Conservation (phyloP, 2,329 filamentous ascomycete genomes). For the Lasiodiplodia sp. region DNA sequence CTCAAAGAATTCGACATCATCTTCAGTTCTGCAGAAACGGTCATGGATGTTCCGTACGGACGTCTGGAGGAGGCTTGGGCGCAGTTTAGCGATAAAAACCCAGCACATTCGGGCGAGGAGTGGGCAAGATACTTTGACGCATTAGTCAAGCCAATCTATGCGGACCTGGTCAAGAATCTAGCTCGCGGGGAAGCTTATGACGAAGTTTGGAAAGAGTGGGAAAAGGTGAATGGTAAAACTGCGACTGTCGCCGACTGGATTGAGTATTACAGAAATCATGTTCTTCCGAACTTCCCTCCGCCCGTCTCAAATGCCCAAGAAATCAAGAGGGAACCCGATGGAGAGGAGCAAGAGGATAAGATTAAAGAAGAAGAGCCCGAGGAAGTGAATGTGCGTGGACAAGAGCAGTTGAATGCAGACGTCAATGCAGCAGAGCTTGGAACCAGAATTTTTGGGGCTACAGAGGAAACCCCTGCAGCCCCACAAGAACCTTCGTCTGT, state of each 20-base stretch:
- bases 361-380: not conserved
- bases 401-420: not conserved
- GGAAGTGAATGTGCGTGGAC: not conserved
- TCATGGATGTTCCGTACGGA: not conserved
- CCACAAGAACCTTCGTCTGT: not conserved
- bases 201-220: conserved; percentile 5
- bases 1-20: not conserved
- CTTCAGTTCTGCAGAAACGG: not conserved
- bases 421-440: not conserved
- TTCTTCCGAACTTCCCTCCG: conserved; percentile 6
- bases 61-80: not conserved
- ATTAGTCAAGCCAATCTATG: not conserved
- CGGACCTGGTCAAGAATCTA: not conserved
- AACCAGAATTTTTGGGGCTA: not conserved
- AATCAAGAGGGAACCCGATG: not conserved
- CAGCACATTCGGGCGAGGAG: not conserved
- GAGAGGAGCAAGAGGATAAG: not conserved
- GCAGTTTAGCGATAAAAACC: not conserved
- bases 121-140: conserved; percentile 4
- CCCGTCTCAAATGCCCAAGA: not conserved
- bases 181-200: not conserved
- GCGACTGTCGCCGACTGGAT: not conserved
- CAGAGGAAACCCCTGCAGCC: not conserved
- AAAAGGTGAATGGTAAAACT: not conserved
- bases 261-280: not conserved